Percentiles rank a stretch among this genome's conserved stretches.
These are phyloP conservation scores for Tubosaeta sp. DNA, from an alignment of 768 basidiomycete genomes.

Conservation along the genomic window DNA sequence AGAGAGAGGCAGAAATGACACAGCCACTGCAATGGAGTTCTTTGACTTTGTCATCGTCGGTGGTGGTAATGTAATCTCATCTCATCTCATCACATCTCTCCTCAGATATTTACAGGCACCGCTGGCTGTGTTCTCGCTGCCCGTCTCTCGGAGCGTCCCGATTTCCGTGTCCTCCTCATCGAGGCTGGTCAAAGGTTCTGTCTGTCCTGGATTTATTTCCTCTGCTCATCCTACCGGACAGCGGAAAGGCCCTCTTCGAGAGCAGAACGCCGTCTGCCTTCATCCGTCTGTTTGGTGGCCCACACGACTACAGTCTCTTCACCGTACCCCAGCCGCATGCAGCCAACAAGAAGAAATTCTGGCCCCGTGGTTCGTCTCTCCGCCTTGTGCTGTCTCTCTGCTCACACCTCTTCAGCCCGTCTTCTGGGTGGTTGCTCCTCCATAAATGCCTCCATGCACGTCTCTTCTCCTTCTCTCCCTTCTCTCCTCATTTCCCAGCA, in stretches of 20 bases:
- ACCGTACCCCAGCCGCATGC: constrained; percentile 56
- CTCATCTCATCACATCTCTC: not conserved
- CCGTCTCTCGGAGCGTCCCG: constrained; percentile 38
- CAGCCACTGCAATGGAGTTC: constrained; percentile 12
- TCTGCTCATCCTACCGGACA: constrained; percentile 14
- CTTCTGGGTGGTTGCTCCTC: constrained; percentile 72
- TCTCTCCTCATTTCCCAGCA: constrained; percentile 10
- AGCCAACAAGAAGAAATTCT: constrained; percentile 45
- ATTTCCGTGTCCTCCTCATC: constrained; percentile 37
- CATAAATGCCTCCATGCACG: constrained; percentile 56
- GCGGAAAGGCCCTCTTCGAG: constrained; percentile 39
- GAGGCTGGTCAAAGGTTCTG: constrained; percentile 44
- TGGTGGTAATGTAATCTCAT: constrained; percentile 37
- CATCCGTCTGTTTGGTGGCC: constrained; percentile 38
- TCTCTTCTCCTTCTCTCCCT: not conserved
- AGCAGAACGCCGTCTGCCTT: constrained; percentile 45
- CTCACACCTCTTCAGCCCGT: constrained; percentile 43
- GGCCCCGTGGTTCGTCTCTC: constrained; percentile 55
- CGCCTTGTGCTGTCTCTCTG: not conserved
- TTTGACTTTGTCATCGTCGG: constrained; percentile 50
- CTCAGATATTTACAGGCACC: constrained; percentile 29
- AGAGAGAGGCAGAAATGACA: constrained; percentile 1
- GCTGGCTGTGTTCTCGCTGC: constrained; percentile 44
- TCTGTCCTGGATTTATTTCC: not conserved
- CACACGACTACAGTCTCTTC: constrained; percentile 49